phyloP scores from a whole-genome alignment of 176 grass and related monocot genomes.

The Carex pumila region DNA sequence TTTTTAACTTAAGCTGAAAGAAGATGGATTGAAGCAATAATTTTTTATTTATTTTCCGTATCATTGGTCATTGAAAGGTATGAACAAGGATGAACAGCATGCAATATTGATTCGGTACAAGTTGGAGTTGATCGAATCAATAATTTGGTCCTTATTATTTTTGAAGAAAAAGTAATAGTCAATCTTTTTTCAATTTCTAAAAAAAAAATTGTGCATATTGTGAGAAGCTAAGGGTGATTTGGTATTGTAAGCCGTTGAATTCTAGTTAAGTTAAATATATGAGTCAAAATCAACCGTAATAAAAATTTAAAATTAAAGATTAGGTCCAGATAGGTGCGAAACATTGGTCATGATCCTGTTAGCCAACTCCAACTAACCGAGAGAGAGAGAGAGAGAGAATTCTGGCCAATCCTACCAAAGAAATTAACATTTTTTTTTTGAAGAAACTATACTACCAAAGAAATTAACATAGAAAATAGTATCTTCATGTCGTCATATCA shows the following conservation, averaged over 20 bases:
- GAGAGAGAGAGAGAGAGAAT: neutral
- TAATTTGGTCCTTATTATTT: too few species aligned
- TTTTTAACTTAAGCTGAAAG: too few species aligned
- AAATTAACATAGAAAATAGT: neutral
- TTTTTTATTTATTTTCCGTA: too few species aligned
- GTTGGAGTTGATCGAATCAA: too few species aligned
- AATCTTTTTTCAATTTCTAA: too few species aligned
- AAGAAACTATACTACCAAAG: neutral
- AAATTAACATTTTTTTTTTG: neutral
- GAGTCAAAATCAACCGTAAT: neutral
- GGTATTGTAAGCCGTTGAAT: neutral
- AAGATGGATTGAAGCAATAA: too few species aligned
- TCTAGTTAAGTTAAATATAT: neutral
- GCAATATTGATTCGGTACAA: too few species aligned
- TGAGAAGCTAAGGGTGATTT: neutral
- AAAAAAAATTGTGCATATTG: neutral
- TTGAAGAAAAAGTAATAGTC: too few species aligned
- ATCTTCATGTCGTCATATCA: neutral
- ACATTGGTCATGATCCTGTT: neutral
- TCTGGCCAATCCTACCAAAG: neutral
- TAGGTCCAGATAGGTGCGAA: neutral
- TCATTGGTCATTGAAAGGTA: too few species aligned
- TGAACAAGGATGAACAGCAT: too few species aligned
- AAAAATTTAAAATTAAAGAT: neutral
- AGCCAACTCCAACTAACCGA: slow-evolving; percentile 6